phyloP scores from a whole-genome alignment of 805 yeast species.

The Phaffomyces thermotolerans region DNA sequence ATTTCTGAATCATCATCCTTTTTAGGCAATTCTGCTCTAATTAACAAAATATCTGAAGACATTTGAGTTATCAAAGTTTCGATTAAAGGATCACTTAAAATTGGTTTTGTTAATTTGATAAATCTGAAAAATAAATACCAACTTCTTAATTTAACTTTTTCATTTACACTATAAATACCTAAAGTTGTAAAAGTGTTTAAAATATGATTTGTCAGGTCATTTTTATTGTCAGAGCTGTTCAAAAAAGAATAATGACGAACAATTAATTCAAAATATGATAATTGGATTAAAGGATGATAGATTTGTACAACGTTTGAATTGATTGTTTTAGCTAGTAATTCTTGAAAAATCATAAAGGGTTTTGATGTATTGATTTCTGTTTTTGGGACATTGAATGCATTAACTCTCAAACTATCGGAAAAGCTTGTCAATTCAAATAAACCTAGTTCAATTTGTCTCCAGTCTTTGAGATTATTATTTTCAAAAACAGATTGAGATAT shows the following conservation, averaged over 20 bases:
- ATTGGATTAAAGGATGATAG: slow-evolving; percentile 76
- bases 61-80: slow-evolving; percentile 55
- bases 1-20: slow-evolving; percentile 51
- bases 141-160: slow-evolving; percentile 72
- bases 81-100: slow-evolving; percentile 41
- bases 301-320: slow-evolving; percentile 40
- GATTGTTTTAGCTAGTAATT: slow-evolving; percentile 47
- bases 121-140: slow-evolving; percentile 89
- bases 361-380: slow-evolving; percentile 56
- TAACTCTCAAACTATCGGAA: slow-evolving; percentile 74
- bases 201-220: slow-evolving; percentile 50
- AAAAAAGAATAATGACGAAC: slow-evolving; percentile 70
- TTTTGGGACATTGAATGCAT: slow-evolving; percentile 64
- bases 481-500: slow-evolving; percentile 43
- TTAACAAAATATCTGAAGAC: slow-evolving; percentile 49
- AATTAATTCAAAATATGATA: slow-evolving; percentile 76
- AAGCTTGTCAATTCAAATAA: slow-evolving; percentile 72
- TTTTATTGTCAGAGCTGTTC: slow-evolving; percentile 36
- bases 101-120: slow-evolving; percentile 67
- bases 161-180: slow-evolving; percentile 72
- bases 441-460: slow-evolving; percentile 86
- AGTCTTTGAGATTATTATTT: slow-evolving; percentile 32
- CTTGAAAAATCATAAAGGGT: slow-evolving; percentile 55
- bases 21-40: slow-evolving; percentile 47
- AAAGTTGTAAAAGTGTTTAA: slow-evolving; percentile 73